These are phyloP conservation scores for Emydomyces testavorans DNA, from an alignment of 2,329 filamentous ascomycete genomes.

Conservation along the genomic window DNA sequence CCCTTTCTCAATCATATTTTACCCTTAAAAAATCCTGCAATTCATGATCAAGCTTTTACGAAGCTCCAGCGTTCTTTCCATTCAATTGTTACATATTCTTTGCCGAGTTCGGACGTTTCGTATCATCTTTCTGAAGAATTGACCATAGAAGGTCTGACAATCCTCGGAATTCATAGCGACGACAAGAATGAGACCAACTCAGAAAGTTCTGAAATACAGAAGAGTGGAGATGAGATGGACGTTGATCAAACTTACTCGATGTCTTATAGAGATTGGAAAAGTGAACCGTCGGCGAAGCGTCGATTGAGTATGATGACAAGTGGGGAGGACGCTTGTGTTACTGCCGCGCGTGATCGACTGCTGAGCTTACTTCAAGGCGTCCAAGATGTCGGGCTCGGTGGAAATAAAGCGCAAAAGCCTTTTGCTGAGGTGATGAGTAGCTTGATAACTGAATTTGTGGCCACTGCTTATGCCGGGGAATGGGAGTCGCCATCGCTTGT, in stretches of 20 bases:
- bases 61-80: slow-evolving; percentile 37
- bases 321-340: slow-evolving; percentile 22
- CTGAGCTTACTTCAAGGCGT: slow-evolving; percentile 36
- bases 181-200: not conserved
- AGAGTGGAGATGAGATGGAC: slow-evolving; percentile 28
- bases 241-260: slow-evolving; percentile 28
- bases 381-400: slow-evolving; percentile 45
- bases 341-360: slow-evolving; percentile 26
- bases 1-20: slow-evolving; percentile 28
- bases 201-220: not conserved
- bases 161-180: slow-evolving; percentile 32
- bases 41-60: slow-evolving; percentile 23
- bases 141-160: slow-evolving; percentile 33
- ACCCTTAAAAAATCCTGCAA: slow-evolving; percentile 21
- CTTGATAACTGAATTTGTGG: slow-evolving; percentile 46
- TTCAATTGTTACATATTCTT: slow-evolving; percentile 38
- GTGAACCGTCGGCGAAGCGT: slow-evolving; percentile 23
- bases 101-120: slow-evolving; percentile 34
- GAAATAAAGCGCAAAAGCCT: slow-evolving; percentile 44
- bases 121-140: slow-evolving; percentile 36
- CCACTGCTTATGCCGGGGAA: slow-evolving; percentile 45
- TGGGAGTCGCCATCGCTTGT: slow-evolving; percentile 44
- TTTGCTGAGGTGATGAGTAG: slow-evolving; percentile 49
- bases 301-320: slow-evolving; percentile 27
- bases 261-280: slow-evolving; percentile 30